A percentile compares a stretch with the other conserved stretches of the same genome.
Conservation (phyloP, 2,329 filamentous ascomycete species). For the Alternaria sp. region DNA sequence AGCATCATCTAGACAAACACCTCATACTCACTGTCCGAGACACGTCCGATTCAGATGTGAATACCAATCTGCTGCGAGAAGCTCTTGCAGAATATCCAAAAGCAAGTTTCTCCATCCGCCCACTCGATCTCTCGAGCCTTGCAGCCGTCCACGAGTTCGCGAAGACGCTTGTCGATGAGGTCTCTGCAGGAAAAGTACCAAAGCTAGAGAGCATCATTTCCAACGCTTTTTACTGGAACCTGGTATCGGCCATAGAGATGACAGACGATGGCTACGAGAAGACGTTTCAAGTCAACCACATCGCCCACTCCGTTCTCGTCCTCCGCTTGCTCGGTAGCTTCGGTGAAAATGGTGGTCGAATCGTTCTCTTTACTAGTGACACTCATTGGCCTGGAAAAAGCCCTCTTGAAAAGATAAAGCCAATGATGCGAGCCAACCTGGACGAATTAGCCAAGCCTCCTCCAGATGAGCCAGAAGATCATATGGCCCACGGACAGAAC, state of each 20-base stretch:
- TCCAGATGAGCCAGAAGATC: not conserved
- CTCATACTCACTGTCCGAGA: not conserved
- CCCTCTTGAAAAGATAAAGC: not conserved
- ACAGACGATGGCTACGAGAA: not conserved
- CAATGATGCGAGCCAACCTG: not conserved
- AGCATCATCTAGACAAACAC: not conserved
- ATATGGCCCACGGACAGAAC: not conserved
- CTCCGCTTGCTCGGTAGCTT: not conserved
- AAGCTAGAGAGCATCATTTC: not conserved
- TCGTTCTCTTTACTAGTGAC: not conserved
- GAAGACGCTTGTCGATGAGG: not conserved
- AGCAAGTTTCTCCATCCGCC: not conserved
- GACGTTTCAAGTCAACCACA: not conserved
- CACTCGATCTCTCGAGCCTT: not conserved
- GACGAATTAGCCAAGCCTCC: not conserved
- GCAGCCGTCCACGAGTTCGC: not conserved
- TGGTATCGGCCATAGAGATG: not conserved
- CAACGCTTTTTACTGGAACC: not conserved
- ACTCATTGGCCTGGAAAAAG: not conserved
- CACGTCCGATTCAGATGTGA: not conserved
- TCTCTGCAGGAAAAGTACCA: not conserved
- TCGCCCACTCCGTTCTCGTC: not conserved
- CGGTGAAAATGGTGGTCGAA: not conserved
- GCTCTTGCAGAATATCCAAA: not conserved
- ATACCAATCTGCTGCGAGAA: not conserved